Evolutionary conservation across 2,329 filamentous ascomycete genomes (phyloP).

Genomic region (Epichloe typhina): DNA sequence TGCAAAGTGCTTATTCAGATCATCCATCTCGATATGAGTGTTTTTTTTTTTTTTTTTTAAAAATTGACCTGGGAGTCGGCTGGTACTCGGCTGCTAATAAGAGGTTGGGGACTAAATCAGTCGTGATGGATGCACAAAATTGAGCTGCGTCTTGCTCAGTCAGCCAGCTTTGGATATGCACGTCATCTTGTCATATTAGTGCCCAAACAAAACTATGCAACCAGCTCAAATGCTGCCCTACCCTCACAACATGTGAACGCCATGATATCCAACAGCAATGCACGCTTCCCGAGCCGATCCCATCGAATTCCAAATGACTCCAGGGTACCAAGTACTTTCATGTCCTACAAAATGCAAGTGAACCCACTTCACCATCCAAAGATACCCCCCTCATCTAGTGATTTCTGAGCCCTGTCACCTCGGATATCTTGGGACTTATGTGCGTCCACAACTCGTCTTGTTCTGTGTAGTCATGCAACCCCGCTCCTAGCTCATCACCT

Average conservation of each 20-base stretch:
- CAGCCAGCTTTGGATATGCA: neutral
- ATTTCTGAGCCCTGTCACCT: neutral
- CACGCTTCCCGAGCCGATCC: neutral
- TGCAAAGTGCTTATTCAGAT: too few relatives aligned
- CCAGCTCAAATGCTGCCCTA: neutral
- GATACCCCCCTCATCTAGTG: neutral
- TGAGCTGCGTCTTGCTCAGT: neutral
- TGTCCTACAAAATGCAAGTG: neutral
- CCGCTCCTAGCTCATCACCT: conserved; percentile 5
- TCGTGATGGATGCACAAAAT: neutral
- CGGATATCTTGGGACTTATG: conserved; percentile 4
- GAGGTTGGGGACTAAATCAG: neutral
- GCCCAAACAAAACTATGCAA: neutral
- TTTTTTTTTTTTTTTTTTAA: too few relatives aligned
- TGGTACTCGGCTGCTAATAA: neutral
- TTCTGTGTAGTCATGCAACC: conserved; percentile 10
- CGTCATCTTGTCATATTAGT: neutral
- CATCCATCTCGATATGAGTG: too few relatives aligned
- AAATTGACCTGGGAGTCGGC: too few relatives aligned
- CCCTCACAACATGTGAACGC: neutral
- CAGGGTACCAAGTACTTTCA: neutral
- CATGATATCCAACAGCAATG: neutral
- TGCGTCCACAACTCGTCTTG: conserved; percentile 14
- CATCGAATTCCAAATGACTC: neutral
- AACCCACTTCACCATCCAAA: neutral